Evolutionary conservation across 345 rosid species (phyloP).

Genomic region (Schrenkiella parvula): DNA sequence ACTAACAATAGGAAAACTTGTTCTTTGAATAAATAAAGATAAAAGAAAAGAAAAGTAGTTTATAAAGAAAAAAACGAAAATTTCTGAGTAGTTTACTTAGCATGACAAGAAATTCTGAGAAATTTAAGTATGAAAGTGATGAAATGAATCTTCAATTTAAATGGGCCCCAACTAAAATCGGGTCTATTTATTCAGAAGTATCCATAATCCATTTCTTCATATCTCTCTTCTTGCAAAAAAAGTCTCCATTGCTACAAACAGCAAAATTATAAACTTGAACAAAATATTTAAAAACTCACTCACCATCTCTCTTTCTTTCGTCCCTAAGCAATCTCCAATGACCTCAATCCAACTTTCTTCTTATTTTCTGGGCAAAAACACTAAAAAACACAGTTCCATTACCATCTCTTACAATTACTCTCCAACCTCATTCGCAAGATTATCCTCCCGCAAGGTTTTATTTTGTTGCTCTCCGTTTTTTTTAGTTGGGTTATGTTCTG

Average conservation of each 20-base stretch:
- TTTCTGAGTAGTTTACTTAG: conserved; percentile 20
- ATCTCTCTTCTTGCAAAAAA: neutral
- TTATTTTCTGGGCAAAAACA: conserved; percentile 19
- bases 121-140: neutral
- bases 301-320: neutral
- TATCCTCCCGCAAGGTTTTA: conserved; percentile 25
- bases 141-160: neutral
- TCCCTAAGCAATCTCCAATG: conserved; percentile 7
- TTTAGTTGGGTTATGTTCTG: neutral
- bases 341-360: conserved; percentile 24
- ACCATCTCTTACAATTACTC: conserved; percentile 12
- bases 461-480: neutral
- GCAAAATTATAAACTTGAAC: neutral
- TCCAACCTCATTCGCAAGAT: neutral
- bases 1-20: neutral
- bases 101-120: neutral
- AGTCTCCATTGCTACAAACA: neutral
- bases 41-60: neutral
- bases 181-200: too few relatives aligned
- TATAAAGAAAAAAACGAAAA: neutral
- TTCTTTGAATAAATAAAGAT: neutral
- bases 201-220: neutral
- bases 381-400: conserved; percentile 11
- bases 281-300: neutral
- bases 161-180: neutral